Evolutionary conservation across 164 flowering plant genomes (phyloP).

Genomic region (Magnolia kwangsiensis): DNA sequence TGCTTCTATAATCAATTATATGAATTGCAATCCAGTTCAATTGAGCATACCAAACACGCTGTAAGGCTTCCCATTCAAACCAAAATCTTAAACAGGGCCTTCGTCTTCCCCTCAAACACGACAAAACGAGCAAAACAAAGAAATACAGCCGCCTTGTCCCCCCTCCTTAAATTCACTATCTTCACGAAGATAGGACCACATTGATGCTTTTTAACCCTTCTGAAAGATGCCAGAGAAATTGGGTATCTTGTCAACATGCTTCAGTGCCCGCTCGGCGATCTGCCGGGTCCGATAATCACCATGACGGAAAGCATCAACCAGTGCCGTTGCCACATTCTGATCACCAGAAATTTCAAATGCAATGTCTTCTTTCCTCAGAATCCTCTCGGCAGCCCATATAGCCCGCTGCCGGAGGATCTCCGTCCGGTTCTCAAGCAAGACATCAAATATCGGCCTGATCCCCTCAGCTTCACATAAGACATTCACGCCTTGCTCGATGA

Average conservation of each 20-base stretch:
- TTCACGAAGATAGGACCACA: background rate
- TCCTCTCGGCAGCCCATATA: constrained; percentile 32
- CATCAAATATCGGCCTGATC: constrained; percentile 33
- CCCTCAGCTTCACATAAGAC: constrained; percentile 53
- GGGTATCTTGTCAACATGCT: constrained; percentile 85
- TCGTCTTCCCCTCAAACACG: background rate
- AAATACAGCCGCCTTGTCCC: background rate
- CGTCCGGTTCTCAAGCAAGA: constrained; percentile 30
- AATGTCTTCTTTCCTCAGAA: constrained; percentile 30
- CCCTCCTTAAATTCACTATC: background rate
- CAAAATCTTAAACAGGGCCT: background rate
- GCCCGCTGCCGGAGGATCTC: constrained; percentile 30
- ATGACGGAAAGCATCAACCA: constrained; percentile 90
- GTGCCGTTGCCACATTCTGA: constrained; percentile 76
- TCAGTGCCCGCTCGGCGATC: constrained; percentile 87
- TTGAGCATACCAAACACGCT: too few relatives aligned
- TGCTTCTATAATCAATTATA: background rate
- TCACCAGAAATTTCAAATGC: constrained; percentile 37
- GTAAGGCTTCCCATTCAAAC: background rate
- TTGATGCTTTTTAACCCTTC: constrained; percentile 29
- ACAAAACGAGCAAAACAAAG: background rate
- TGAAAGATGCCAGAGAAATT: constrained; percentile 86
- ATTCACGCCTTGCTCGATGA: constrained; percentile 60
- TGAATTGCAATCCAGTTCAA: too few relatives aligned
- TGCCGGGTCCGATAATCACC: constrained; percentile 77